Evolutionary conservation across 192 early-diverging fungal species (phyloP).

Genomic region (Coemansia sp.): DNA sequence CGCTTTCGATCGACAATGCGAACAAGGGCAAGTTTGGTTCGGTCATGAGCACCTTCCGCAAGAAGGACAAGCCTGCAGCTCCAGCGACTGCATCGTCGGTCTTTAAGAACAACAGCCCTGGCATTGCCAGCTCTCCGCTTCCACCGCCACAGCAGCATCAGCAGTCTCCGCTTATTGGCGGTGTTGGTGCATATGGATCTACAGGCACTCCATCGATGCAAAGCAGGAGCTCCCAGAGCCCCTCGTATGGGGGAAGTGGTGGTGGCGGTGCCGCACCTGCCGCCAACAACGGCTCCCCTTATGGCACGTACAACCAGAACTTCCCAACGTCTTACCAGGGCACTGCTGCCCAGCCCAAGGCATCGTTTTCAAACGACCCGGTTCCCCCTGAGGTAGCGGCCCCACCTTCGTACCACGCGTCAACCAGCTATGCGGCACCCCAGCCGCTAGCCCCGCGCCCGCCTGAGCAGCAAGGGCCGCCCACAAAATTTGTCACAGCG

Average conservation of each 20-base stretch:
- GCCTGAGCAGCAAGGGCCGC: constrained; percentile 26
- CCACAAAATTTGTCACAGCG: constrained; percentile 58
- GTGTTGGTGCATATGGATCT: constrained; percentile 17
- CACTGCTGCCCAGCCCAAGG: not conserved
- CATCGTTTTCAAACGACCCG: constrained; percentile 5
- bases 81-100: constrained; percentile 23
- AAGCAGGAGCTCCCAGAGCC: not conserved
- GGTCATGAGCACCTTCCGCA: constrained; percentile 46
- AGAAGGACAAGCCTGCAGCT: constrained; percentile 46
- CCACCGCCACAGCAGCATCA: constrained; percentile 10
- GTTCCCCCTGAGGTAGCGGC: constrained; percentile 19
- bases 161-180: constrained; percentile 5
- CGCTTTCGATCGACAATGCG: constrained; percentile 26
- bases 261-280: not conserved
- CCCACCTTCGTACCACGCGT: constrained; percentile 13
- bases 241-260: not conserved
- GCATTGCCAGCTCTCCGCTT: constrained; percentile 6
- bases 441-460: not conserved
- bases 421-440: constrained; percentile 5
- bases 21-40: constrained; percentile 38
- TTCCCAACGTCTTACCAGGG: constrained; percentile 8
- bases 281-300: not conserved
- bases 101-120: constrained; percentile 18
- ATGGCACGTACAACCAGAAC: constrained; percentile 1
- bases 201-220: not conserved